Evolutionary conservation across 768 basidiomycete species (phyloP).

Genomic region (Agaricus blazei): DNA sequence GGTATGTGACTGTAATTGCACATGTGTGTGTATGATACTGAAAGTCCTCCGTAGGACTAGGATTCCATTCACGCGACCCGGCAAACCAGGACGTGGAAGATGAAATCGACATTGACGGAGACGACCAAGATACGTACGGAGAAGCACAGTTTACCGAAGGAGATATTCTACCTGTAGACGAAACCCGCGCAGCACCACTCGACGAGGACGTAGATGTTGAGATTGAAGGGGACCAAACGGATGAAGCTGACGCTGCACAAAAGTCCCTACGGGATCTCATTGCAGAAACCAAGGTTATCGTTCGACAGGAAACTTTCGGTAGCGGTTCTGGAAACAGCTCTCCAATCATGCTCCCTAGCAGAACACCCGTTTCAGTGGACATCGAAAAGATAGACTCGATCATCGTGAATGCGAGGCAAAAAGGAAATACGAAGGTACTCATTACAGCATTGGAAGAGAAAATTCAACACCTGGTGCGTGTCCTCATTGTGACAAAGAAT

Average conservation of each 20-base stretch:
- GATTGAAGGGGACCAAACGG: constrained; percentile 33
- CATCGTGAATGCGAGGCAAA: constrained; percentile 43
- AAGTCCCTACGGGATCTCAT: constrained; percentile 47
- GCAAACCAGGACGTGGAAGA: constrained; percentile 67
- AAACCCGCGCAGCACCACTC: constrained; percentile 16
- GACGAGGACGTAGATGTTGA: constrained; percentile 39
- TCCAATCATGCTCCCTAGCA: constrained; percentile 30
- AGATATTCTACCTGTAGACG: constrained; percentile 47
- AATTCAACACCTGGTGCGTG: constrained; percentile 48
- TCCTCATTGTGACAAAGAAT: not conserved
- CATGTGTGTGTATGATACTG: constrained; percentile 3
- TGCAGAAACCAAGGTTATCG: constrained; percentile 41
- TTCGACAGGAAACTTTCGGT: constrained; percentile 17
- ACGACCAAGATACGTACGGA: constrained; percentile 63
- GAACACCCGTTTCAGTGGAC: constrained; percentile 36
- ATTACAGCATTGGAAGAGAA: constrained; percentile 58
- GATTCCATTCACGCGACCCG: constrained; percentile 61
- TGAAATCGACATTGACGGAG: constrained; percentile 77
- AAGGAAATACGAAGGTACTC: constrained; percentile 42
- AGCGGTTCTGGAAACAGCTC: constrained; percentile 10
- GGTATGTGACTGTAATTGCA: constrained; percentile 25
- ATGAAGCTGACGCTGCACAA: constrained; percentile 24
- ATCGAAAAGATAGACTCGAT: constrained; percentile 42
- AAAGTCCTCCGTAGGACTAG: constrained; percentile 43
- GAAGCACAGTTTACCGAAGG: constrained; percentile 72